These are phyloP conservation scores for Zalerion maritima DNA, from an alignment of 495 filamentous ascomycete species.

Conservation along the genomic window DNA sequence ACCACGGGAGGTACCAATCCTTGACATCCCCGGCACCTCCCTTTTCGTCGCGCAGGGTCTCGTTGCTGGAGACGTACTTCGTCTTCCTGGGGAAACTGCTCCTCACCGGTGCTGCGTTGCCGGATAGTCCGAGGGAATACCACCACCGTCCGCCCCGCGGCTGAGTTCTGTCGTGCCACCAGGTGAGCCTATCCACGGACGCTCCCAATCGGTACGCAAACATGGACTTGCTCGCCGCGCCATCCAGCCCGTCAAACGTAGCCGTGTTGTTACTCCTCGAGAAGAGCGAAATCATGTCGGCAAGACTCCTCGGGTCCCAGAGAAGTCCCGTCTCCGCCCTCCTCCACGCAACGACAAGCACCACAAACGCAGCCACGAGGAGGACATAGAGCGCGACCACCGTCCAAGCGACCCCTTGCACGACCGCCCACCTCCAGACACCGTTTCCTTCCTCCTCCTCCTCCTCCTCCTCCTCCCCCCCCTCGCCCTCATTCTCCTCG, in stretches of 20 bases:
- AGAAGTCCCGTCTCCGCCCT: conserved; percentile 57
- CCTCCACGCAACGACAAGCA: conserved; percentile 34
- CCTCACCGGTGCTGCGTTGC: too few species aligned
- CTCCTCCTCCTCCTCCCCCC: too few species aligned
- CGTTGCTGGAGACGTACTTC: conserved; percentile 4
- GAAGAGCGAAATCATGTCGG: conserved; percentile 60
- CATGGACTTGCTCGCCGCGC: conserved; percentile 26
- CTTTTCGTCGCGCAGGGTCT: conserved; percentile 31
- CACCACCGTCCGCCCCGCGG: too few species aligned
- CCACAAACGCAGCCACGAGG: conserved; percentile 39
- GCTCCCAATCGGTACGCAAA: conserved; percentile 30
- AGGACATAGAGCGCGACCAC: conserved; percentile 59
- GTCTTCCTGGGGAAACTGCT: too few species aligned
- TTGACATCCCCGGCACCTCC: conserved; percentile 24
- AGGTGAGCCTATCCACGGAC: conserved; percentile 55
- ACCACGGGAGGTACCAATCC: conserved; percentile 65
- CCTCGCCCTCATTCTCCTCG: too few species aligned
- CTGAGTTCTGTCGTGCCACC: too few species aligned
- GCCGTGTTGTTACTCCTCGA: conserved; percentile 63
- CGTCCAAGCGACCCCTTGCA: conserved; percentile 64
- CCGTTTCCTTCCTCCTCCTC: too few species aligned
- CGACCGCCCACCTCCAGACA: conserved; percentile 63
- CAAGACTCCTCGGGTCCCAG: conserved; percentile 73
- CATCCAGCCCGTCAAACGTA: conserved; percentile 50
- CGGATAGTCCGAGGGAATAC: too few species aligned